phyloP scores from a whole-genome alignment of 2,329 filamentous ascomycete genomes.

The Lecanicillium sp. region DNA sequence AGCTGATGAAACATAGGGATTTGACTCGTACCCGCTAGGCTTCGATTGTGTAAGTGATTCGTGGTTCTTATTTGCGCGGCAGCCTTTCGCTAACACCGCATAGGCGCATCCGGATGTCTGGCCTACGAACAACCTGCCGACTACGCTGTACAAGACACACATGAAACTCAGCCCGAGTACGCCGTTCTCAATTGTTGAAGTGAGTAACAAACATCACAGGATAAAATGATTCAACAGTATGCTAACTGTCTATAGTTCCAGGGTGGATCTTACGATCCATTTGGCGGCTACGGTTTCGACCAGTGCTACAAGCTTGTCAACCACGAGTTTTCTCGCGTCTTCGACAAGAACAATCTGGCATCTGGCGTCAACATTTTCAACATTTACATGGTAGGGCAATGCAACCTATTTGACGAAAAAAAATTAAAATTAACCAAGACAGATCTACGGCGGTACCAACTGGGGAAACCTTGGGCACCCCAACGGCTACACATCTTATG shows the following conservation, averaged over 20 bases:
- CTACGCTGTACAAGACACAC: constrained; percentile 51
- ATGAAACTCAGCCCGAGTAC: constrained; percentile 57
- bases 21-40: constrained; percentile 57
- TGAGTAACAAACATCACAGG: too few relatives aligned
- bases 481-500: constrained; percentile 55
- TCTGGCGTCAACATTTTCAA: constrained; percentile 63
- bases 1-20: constrained; percentile 32
- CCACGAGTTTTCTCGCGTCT: constrained; percentile 69
- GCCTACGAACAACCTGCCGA: constrained; percentile 23
- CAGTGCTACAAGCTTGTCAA: constrained; percentile 61
- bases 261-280: constrained; percentile 67
- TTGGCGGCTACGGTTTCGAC: constrained; percentile 65
- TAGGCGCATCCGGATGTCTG: constrained; percentile 43
- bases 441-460: constrained; percentile 72
- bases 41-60: constrained; percentile 41
- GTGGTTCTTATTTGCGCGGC: not conserved
- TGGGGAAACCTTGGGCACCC: constrained; percentile 75
- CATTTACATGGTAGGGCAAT: constrained; percentile 60
- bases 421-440: not conserved
- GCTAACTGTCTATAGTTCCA: constrained; percentile 45
- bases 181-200: constrained; percentile 58
- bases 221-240: too few relatives aligned
- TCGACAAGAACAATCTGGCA: constrained; percentile 70
- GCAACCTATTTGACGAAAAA: not conserved
- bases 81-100: not conserved